These are phyloP conservation scores for Epichloe gansuensis DNA, from an alignment of 2,329 filamentous ascomycete species.

Conservation along the genomic window DNA sequence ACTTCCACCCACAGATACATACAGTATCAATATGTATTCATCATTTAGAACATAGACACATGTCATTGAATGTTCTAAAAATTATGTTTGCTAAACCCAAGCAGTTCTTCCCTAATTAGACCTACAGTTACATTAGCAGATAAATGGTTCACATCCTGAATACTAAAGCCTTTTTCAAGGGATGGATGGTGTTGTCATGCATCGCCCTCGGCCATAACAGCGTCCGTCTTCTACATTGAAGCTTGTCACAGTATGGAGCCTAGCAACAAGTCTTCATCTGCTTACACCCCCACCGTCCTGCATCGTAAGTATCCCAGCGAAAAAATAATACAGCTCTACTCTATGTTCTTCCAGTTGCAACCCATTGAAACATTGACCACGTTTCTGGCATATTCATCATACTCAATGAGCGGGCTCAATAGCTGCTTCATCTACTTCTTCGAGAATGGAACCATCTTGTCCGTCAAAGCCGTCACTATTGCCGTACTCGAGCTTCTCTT, in stretches of 20 bases:
- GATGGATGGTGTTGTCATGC: neutral
- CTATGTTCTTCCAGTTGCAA: conserved; percentile 1
- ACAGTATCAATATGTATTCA: too few species aligned
- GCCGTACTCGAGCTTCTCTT: conserved; percentile 63
- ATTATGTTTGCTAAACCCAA: neutral
- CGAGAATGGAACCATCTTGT: conserved; percentile 33
- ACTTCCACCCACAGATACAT: neutral
- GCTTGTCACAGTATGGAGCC: neutral
- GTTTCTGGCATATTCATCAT: conserved; percentile 1
- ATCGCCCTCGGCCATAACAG: neutral
- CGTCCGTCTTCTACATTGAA: neutral
- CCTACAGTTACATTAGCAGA: conserved; percentile 3
- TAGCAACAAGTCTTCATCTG: neutral
- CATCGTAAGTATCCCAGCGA: neutral
- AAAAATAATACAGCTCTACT: conserved; percentile 4
- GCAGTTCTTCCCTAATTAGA: neutral
- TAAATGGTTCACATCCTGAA: neutral
- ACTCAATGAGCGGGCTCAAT: conserved; percentile 3
- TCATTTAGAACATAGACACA: too few species aligned
- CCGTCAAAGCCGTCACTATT: conserved; percentile 33
- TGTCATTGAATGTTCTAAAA: too few species aligned
- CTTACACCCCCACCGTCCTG: neutral
- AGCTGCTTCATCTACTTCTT: conserved; percentile 38
- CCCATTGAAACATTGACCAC: conserved; percentile 2
- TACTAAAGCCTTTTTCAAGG: neutral